Evolutionary conservation across 1,139 yeast genomes (phyloP).

Genomic region (Hyphopichia wangnamkhiaoensis): DNA sequence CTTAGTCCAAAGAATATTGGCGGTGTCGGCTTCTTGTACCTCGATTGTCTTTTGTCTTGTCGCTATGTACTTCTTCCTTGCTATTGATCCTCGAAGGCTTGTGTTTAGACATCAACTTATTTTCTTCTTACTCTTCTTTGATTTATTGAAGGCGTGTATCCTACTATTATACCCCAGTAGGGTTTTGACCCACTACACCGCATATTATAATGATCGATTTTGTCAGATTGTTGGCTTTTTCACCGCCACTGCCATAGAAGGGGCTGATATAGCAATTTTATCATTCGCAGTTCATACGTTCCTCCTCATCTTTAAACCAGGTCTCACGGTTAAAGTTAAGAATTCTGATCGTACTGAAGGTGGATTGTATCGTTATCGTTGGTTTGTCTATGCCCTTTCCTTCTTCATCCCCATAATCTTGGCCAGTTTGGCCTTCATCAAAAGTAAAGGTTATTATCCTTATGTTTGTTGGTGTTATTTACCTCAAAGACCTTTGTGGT

Average conservation of each 20-base stretch:
- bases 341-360: constrained; percentile 59
- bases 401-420: constrained; percentile 64
- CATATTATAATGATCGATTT: constrained; percentile 55
- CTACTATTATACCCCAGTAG: constrained; percentile 72
- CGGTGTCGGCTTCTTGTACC: constrained; percentile 57
- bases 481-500: constrained; percentile 75
- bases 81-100: constrained; percentile 61
- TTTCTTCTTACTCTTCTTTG: constrained; percentile 65
- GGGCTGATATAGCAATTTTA: constrained; percentile 83
- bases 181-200: constrained; percentile 48
- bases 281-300: constrained; percentile 85
- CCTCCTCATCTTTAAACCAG: constrained; percentile 67
- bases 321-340: constrained; percentile 43
- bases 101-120: constrained; percentile 76
- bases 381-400: constrained; percentile 59
- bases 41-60: constrained; percentile 57
- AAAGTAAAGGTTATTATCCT: constrained; percentile 55
- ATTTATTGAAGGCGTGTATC: constrained; percentile 71
- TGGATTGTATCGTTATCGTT: constrained; percentile 66
- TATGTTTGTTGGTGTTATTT: constrained; percentile 81
- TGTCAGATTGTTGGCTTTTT: constrained; percentile 82
- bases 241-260: constrained; percentile 81
- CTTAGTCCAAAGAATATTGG: constrained; percentile 46
- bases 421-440: constrained; percentile 73
- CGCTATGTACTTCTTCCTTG: constrained; percentile 55